A percentile compares a stretch with the other conserved stretches of the same genome.
These are phyloP conservation scores for Penicillium mononematosum DNA, from an alignment of 495 filamentous ascomycete species.

Conservation along the genomic window DNA sequence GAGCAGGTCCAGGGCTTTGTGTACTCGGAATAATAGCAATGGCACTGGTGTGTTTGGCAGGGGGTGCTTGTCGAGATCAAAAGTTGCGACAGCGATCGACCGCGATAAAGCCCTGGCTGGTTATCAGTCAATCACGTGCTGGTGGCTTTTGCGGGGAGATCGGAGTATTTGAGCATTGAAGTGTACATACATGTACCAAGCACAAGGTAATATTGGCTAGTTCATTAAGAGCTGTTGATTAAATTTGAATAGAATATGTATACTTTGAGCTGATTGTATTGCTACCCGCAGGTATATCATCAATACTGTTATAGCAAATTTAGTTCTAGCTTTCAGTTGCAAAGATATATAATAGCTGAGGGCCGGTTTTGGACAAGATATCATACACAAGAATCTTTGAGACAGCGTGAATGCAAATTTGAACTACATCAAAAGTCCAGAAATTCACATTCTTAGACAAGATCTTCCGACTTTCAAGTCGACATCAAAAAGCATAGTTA, in stretches of 20 bases:
- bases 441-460: neutral
- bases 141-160: constrained; percentile 16
- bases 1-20: neutral
- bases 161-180: neutral
- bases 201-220: neutral
- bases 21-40: neutral
- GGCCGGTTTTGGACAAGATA: neutral
- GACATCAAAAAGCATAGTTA: neutral
- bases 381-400: neutral
- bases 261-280: too few relatives aligned
- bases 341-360: neutral
- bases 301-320: neutral
- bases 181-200: neutral
- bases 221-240: neutral
- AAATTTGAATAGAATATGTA: neutral
- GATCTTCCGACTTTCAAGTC: neutral
- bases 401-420: neutral
- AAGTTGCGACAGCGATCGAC: constrained; percentile 19
- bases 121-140: constrained; percentile 25
- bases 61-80: constrained; percentile 17
- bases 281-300: neutral
- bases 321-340: neutral
- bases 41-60: neutral
- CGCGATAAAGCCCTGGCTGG: constrained; percentile 23
- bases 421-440: neutral